Base-by-base conservation (phyloP, 2,329 filamentous ascomycete species). In the Pestalotiopsis fici region DNA sequence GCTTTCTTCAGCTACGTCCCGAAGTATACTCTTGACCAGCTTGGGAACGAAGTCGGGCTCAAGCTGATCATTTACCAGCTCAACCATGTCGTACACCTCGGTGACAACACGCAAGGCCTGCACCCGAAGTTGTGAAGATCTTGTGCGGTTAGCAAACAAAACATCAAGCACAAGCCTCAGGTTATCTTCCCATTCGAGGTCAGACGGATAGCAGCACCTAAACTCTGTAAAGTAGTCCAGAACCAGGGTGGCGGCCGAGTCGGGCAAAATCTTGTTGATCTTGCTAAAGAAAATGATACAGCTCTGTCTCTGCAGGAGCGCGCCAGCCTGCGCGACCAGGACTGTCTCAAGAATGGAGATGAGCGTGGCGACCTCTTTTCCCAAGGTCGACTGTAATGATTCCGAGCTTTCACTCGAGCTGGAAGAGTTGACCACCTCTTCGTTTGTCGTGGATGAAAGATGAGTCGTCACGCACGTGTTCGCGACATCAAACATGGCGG, bases 201-300 rank as follows among this genome's bases (percentile, higher is more conserved):
- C 90, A 0, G 91, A 92, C 2, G 92, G 92, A 57, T 90, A 91
- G 72, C 92, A 92, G 72, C 88, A 90, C 59, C 90, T 85, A 70
- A 91, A 91, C 65, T 92, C 88, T 66, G 86, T 85, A 70, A 91
- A 92, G 74, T 93, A 89, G 57, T 88, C 86, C 56, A 94, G 84
- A 27, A 93, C 86, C 12, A 91, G 81, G 59, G 85, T 86, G 1
- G 87, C 90, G 9, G 88, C 87, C 3, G 87, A 86, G 74, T 94
- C 89, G 5, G 89, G 89, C 9, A 94, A 83, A 43, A 88, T 84
- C 18, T 82, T 80, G 65, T 90, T 87, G 18, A 93, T 85, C 27
- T 85, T 82, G 35, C 88, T 83, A 69, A 94, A 89, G 72, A 94
- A 91, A 23, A 85, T 81, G 77, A 94, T 87, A 64, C 92, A 88